Evolutionary conservation across 306 rosid species (phyloP), one percentile per base, ranked within the genome.

Genomic region (Cicer pinnatifidum): DNA sequence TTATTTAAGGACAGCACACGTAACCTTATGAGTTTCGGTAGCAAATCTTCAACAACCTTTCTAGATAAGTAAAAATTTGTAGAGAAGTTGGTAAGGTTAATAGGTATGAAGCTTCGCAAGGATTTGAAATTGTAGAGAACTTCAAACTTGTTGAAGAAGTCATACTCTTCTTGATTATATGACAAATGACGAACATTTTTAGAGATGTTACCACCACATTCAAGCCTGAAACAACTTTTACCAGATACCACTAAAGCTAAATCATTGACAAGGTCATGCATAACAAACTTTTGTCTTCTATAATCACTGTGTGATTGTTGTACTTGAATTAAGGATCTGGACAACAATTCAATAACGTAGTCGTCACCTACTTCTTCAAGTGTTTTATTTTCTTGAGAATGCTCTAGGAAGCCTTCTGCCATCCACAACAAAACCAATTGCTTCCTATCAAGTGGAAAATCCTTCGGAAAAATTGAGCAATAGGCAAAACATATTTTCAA

Each of bases 181-280:
- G 80, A 80, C 6, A 78, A 38, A 66, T 85, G 85, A 3, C 72
- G 77, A 28, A 63, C 67, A 69, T 8, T 13, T 13, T 38, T 3
- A 8, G 23, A 13, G 47, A 37, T 38, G 1, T 8, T 17, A 15
- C 50, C 66, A 59, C 10, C 62, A 20, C 2, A 59, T 12, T 59
- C 66, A 35, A 11, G 16, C 66, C 44, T 35, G 10, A 10, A 35
- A 33, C 66, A 59, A 59, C 43, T 59, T 59, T 59, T 59, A 7
- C 66, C 66, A 59, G 44, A 59, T 35, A 59, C 44, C 0, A 33
- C 0, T n/a, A 44, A 11, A n/a, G 66, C 64, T 58, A 20, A 20
- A 20, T 20, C 23, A 20, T 20, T 20, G 23, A 20, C 2, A 20
- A 20, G 23, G 23, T 20, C 23, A 2, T 20, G 23, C 23, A 20